Conservation (phyloP, 352 stramenopile species). For the Globisporangium carolinianum region DNA sequence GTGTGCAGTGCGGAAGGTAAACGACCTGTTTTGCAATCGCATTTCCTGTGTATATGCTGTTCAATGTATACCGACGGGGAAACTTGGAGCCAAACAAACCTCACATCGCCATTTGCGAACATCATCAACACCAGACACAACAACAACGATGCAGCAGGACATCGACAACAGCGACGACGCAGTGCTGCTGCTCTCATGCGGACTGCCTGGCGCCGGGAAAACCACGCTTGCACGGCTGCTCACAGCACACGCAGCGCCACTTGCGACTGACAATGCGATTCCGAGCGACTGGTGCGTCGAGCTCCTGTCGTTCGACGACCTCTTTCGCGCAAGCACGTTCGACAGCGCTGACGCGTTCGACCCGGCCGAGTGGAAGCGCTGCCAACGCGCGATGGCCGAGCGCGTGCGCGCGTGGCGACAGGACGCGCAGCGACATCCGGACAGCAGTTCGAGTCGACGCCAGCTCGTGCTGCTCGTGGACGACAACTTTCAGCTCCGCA, state of each 20-base stretch:
- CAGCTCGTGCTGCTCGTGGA: constrained; percentile 50
- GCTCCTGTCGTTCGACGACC: constrained; percentile 52
- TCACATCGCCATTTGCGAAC: too few species aligned
- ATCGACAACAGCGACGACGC: not conserved
- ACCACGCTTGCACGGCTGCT: constrained; percentile 31
- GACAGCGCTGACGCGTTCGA: constrained; percentile 23
- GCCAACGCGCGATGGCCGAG: constrained; percentile 38
- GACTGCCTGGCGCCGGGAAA: constrained; percentile 64
- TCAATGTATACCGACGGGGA: too few species aligned
- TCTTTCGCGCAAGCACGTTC: constrained; percentile 18
- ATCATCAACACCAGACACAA: not conserved
- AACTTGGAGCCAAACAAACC: too few species aligned
- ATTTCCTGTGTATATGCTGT: too few species aligned
- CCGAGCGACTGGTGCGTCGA: constrained; percentile 12
- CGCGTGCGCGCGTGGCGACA: constrained; percentile 16
- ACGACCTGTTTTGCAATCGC: too few species aligned
- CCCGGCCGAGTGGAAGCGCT: constrained; percentile 40
- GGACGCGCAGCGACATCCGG: not conserved
- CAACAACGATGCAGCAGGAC: not conserved
- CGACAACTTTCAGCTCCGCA: constrained; percentile 68
- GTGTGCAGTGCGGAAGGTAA: not conserved
- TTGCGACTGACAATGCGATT: too few species aligned
- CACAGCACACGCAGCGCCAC: not conserved
- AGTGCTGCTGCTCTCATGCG: constrained; percentile 51
- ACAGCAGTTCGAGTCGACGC: not conserved